phyloP scores from a whole-genome alignment of 305 asterid species.

The Solanum hybrid region DNA sequence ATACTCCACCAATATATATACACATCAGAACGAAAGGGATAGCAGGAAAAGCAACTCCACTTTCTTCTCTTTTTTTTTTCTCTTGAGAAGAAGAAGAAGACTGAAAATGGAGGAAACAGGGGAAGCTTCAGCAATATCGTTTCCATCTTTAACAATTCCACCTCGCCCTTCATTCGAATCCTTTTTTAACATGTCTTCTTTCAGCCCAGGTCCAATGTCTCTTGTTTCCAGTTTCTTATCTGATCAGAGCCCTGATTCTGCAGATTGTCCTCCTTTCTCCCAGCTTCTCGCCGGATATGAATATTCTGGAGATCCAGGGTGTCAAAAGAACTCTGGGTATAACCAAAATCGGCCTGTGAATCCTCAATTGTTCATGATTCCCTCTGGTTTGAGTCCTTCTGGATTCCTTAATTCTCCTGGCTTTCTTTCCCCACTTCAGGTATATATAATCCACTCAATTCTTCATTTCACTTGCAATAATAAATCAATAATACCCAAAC shows the following conservation, averaged over 20 bases:
- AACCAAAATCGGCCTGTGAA: slow-evolving; percentile 65
- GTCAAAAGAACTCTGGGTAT: slow-evolving; percentile 32
- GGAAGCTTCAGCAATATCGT: slow-evolving; percentile 20
- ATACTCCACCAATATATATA: neutral
- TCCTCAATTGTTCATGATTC: slow-evolving; percentile 51
- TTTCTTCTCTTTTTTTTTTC: neutral
- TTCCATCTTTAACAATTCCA: slow-evolving; percentile 63
- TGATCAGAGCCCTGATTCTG: slow-evolving; percentile 23
- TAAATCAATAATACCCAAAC: neutral
- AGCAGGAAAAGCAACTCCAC: neutral
- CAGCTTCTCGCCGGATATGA: slow-evolving; percentile 59
- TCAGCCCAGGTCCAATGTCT: slow-evolving; percentile 92
- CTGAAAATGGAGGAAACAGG: slow-evolving; percentile 44
- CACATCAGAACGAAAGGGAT: neutral
- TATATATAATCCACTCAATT: slow-evolving; percentile 10
- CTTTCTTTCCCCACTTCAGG: slow-evolving; percentile 82
- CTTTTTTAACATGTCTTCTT: slow-evolving; percentile 52
- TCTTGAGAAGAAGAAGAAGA: neutral
- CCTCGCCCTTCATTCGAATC: slow-evolving; percentile 68
- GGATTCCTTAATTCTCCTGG: slow-evolving; percentile 82
- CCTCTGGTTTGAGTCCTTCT: slow-evolving; percentile 73
- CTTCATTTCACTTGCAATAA: neutral
- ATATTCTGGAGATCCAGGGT: slow-evolving; percentile 14
- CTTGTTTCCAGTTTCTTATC: slow-evolving; percentile 58
- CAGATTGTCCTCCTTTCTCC: slow-evolving; percentile 48